These are phyloP conservation scores for Penicillium samsonianum DNA, from an alignment of 495 filamentous ascomycete genomes.

Conservation along the genomic window DNA sequence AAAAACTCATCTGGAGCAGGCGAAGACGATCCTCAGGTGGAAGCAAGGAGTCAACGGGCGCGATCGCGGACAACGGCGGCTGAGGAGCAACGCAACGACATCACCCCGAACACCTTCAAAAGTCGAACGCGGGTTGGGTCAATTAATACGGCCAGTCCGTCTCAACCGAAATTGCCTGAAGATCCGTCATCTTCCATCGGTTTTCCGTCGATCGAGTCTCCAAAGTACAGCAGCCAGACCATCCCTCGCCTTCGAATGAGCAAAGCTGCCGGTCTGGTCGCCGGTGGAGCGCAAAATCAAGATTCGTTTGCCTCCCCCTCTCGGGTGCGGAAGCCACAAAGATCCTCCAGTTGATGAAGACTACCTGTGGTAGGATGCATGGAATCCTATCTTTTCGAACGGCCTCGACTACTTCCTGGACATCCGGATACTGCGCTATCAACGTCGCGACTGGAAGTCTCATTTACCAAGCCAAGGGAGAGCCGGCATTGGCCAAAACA, in stretches of 20 bases:
- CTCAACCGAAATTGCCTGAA: conserved; percentile 32
- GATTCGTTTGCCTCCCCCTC: conserved; percentile 56
- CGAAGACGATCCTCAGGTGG: conserved; percentile 38
- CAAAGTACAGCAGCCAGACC: conserved; percentile 36
- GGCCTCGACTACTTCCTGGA: conserved; percentile 53
- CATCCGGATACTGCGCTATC: conserved; percentile 58
- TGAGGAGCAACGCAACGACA: conserved; percentile 50
- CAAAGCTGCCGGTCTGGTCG: conserved; percentile 40
- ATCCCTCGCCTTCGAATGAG: conserved; percentile 45
- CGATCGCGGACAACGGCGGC: conserved; percentile 53
- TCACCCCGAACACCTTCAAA: conserved; percentile 39
- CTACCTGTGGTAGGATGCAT: conserved; percentile 59
- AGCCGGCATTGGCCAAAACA: conserved; percentile 57
- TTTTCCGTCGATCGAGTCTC: conserved; percentile 53
- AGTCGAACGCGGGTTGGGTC: conserved; percentile 48
- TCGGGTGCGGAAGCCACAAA: conserved; percentile 52
- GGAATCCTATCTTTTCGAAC: conserved; percentile 58
- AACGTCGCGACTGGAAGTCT: conserved; percentile 58
- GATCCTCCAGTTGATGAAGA: conserved; percentile 58
- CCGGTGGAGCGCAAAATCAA: conserved; percentile 34
- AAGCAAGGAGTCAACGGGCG: conserved; percentile 41
- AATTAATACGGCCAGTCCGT: conserved; percentile 39
- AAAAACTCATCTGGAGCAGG: conserved; percentile 29
- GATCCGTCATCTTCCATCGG: conserved; percentile 46
- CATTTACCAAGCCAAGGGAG: conserved; percentile 58